These are phyloP conservation scores for Trichoderma afroharzianum DNA, from an alignment of 2,329 filamentous ascomycete genomes.

Conservation along the genomic window DNA sequence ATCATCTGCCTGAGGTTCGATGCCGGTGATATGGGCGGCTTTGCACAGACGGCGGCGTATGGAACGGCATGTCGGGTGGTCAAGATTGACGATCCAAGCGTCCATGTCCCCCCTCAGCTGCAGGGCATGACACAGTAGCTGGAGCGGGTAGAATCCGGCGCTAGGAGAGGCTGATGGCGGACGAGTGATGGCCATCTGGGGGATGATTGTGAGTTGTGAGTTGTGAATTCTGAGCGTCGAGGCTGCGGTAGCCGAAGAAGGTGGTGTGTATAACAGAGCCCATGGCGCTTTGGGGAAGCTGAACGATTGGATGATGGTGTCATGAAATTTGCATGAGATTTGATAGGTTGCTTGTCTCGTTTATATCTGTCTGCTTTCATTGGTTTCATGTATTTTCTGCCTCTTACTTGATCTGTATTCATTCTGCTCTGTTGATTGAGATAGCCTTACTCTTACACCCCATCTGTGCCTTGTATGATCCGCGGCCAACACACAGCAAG, in stretches of 20 bases:
- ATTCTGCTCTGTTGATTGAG: not conserved
- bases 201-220: not conserved
- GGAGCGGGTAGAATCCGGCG: not conserved
- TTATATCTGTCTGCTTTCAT: not conserved
- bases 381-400: not conserved
- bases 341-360: not conserved
- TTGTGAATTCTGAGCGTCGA: not conserved
- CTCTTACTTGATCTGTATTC: not conserved
- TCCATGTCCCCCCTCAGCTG: conserved; percentile 28
- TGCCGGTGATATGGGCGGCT: conserved; percentile 50
- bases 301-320: not conserved
- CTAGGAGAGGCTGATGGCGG: not conserved
- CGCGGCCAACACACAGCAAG: not conserved
- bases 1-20: conserved; percentile 59
- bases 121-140: not conserved
- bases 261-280: not conserved
- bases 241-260: not conserved
- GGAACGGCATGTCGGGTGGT: conserved; percentile 57
- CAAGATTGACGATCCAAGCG: conserved; percentile 43
- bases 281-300: not conserved
- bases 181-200: not conserved
- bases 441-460: not conserved
- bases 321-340: too few relatives aligned
- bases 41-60: conserved; percentile 58
- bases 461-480: not conserved